phyloP scores from a whole-genome alignment of 495 filamentous ascomycete species.

The Lophiotrema nucula region DNA sequence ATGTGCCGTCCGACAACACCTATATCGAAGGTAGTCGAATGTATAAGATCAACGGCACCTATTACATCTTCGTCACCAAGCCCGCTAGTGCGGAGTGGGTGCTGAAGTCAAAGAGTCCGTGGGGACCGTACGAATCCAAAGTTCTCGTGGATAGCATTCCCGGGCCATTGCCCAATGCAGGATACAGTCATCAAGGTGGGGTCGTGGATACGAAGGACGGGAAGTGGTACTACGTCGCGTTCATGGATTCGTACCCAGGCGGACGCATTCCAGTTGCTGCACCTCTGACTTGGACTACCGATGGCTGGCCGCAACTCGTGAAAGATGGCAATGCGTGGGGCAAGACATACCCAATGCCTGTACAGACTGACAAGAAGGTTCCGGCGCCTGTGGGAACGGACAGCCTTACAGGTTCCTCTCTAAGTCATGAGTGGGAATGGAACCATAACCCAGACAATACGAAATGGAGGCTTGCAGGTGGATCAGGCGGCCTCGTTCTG shows the following conservation, averaged over 20 bases:
- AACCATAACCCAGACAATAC: constrained; percentile 58
- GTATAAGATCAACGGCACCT: constrained; percentile 55
- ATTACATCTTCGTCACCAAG: constrained; percentile 53
- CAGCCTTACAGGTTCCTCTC: constrained; percentile 42
- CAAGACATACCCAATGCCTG: constrained; percentile 45
- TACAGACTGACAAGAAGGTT: constrained; percentile 34
- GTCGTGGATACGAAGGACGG: constrained; percentile 53
- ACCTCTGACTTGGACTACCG: constrained; percentile 50
- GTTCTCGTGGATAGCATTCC: constrained; percentile 40
- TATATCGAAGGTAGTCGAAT: constrained; percentile 57
- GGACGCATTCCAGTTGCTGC: constrained; percentile 60
- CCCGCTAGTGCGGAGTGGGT: constrained; percentile 50
- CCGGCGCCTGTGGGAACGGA: constrained; percentile 42
- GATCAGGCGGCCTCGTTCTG: constrained; percentile 44
- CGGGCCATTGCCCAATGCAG: constrained; percentile 47
- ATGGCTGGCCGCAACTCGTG: constrained; percentile 51
- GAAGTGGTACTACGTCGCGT: constrained; percentile 60
- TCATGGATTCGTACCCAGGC: constrained; percentile 54
- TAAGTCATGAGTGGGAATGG: constrained; percentile 58
- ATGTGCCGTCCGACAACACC: constrained; percentile 36
- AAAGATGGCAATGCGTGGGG: constrained; percentile 45
- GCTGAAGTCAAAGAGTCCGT: constrained; percentile 48
- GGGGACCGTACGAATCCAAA: constrained; percentile 49
- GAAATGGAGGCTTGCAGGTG: constrained; percentile 33
- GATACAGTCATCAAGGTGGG: constrained; percentile 55